A percentile compares a stretch with the other conserved stretches of the same genome.
Evolutionary conservation across 2,329 filamentous ascomycete species (phyloP).

Genomic region (Ophiostoma angusticollis): DNA sequence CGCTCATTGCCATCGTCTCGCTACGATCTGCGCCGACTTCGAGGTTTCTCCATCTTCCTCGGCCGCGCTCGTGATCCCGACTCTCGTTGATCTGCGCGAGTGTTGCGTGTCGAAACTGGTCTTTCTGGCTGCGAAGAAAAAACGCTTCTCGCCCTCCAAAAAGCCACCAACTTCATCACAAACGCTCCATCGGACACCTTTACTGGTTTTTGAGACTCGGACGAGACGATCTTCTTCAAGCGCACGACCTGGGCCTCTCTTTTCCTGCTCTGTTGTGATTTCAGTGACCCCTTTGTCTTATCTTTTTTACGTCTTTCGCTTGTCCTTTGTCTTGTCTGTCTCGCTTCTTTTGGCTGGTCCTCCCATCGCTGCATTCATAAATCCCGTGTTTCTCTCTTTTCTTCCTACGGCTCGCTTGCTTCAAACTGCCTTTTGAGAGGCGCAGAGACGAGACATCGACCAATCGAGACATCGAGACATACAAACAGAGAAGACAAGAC

Average conservation of each 20-base stretch:
- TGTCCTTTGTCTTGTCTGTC: not conserved
- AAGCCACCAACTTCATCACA: too few relatives aligned
- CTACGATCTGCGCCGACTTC: not conserved
- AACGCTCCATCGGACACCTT: constrained; percentile 58
- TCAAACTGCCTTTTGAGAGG: not conserved
- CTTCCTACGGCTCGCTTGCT: not conserved
- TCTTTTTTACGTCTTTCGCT: not conserved
- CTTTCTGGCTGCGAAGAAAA: too few relatives aligned
- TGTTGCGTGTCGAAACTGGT: too few relatives aligned
- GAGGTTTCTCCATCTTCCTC: not conserved
- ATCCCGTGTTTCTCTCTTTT: not conserved
- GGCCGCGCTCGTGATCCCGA: constrained; percentile 9
- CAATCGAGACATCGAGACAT: not conserved
- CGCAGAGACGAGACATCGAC: not conserved
- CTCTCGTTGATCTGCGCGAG: too few relatives aligned
- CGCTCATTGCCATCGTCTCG: not conserved
- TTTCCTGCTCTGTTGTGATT: not conserved
- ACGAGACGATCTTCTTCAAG: constrained; percentile 10
- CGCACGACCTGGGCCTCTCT: not conserved
- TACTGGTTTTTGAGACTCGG: constrained; percentile 43
- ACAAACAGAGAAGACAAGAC: not conserved
- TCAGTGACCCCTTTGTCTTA: not conserved
- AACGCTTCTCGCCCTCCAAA: not conserved
- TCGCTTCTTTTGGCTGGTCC: not conserved
- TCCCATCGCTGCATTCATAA: not conserved